Percentiles rank a stretch among this genome's conserved stretches.
Conservation (phyloP, 1,139 yeast genomes). For the Tardiomyces depauwii region DNA sequence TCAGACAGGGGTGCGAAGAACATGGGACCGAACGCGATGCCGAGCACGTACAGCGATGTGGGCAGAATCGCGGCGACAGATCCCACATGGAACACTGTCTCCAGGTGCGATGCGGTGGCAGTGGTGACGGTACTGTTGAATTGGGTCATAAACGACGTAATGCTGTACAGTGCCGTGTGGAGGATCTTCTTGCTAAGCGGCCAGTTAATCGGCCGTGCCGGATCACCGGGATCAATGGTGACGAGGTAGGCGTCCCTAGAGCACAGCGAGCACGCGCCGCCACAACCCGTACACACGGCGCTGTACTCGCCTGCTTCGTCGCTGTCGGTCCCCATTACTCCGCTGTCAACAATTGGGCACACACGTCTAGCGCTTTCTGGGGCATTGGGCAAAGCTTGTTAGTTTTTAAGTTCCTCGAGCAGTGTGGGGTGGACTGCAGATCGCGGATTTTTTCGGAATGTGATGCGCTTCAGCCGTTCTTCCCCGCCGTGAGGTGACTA, state of each 20-base stretch:
- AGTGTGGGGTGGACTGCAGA: too few relatives aligned
- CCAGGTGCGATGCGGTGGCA: constrained; percentile 1
- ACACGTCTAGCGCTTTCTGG: too few relatives aligned
- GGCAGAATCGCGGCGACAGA: constrained; percentile 52
- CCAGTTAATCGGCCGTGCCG: constrained; percentile 26
- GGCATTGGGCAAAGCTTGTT: too few relatives aligned
- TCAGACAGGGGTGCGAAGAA: constrained; percentile 78
- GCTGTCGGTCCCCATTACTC: not conserved
- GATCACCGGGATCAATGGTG: not conserved
- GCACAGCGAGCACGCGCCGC: not conserved
- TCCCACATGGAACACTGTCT: constrained; percentile 27
- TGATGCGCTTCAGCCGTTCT: too few relatives aligned
- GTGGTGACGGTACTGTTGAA: constrained; percentile 23
- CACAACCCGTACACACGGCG: not conserved
- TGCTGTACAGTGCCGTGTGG: constrained; percentile 29
- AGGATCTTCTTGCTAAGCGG: constrained; percentile 18
- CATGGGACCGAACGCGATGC: constrained; percentile 68
- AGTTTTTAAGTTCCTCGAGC: too few relatives aligned
- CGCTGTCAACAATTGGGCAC: too few relatives aligned
- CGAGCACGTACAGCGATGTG: constrained; percentile 59
- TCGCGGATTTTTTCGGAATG: too few relatives aligned
- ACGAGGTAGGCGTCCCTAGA: too few relatives aligned
- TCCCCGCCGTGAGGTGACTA: too few relatives aligned
- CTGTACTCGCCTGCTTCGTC: not conserved
- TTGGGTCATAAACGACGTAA: constrained; percentile 31